Percentiles rank a stretch among this genome's conserved stretches.
Evolutionary conservation across 345 rosid species (phyloP).

Genomic region (Ceriops decandra): DNA sequence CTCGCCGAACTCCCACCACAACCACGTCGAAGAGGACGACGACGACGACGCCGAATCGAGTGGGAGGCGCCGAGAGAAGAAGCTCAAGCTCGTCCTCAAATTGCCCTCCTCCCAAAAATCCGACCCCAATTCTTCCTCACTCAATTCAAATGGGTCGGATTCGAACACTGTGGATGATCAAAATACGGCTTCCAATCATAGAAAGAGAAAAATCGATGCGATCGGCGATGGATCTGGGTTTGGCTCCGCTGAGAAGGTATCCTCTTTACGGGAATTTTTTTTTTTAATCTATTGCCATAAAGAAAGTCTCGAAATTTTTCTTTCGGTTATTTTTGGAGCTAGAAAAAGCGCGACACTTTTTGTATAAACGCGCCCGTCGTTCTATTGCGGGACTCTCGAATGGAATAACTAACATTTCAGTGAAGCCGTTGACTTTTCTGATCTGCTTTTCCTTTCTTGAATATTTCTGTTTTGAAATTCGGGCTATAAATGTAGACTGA

Average conservation of each 20-base stretch:
- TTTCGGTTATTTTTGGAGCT: slow-evolving; percentile 9
- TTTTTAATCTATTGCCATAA: not conserved
- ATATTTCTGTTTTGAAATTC: slow-evolving; percentile 20
- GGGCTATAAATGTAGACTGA: not conserved
- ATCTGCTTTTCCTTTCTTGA: slow-evolving; percentile 1
- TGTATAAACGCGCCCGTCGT: slow-evolving; percentile 18
- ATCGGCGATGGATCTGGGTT: slow-evolving; percentile 45
- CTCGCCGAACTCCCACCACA: not conserved
- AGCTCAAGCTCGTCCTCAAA: slow-evolving; percentile 18
- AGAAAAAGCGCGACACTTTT: slow-evolving; percentile 26
- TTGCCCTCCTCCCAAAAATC: slow-evolving; percentile 19
- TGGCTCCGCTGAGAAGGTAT: slow-evolving; percentile 38
- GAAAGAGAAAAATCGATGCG: slow-evolving; percentile 49
- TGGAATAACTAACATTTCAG: slow-evolving; percentile 29
- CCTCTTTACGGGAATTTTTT: not conserved
- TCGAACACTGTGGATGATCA: slow-evolving; percentile 27
- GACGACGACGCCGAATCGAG: slow-evolving; percentile 2
- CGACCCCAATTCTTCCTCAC: slow-evolving; percentile 21
- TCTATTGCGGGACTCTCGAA: slow-evolving; percentile 40
- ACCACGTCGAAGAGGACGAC: not conserved
- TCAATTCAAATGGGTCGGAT: slow-evolving; percentile 26
- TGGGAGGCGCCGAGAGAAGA: slow-evolving; percentile 16
- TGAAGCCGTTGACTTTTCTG: slow-evolving; percentile 25
- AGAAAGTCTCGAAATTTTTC: not conserved
- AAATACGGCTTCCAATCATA: slow-evolving; percentile 16